These are phyloP conservation scores for Heterobasidion annosum DNA, from an alignment of 1,284 basidiomycete species.

Conservation along the genomic window DNA sequence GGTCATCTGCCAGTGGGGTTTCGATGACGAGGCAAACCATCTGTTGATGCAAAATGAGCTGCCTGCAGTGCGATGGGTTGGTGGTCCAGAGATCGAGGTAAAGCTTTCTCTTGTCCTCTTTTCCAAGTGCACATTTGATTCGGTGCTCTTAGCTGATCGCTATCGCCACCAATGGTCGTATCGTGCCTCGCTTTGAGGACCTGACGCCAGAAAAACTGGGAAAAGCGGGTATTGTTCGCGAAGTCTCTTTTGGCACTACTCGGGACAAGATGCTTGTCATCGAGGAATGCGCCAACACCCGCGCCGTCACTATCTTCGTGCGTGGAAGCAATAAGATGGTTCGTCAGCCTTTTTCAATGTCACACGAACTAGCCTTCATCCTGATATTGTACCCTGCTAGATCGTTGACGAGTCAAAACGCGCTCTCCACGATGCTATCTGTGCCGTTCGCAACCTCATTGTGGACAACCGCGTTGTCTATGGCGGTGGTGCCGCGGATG, in stretches of 20 bases:
- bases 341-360: constrained; percentile 12
- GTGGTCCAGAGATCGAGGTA: constrained; percentile 97
- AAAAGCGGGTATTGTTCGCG: constrained; percentile 86
- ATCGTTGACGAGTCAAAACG: constrained; percentile 99
- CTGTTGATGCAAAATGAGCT: constrained; percentile 95
- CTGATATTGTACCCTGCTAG: constrained; percentile 30
- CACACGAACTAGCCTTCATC: background rate
- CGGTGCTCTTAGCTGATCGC: constrained; percentile 70
- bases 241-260: constrained; percentile 94
- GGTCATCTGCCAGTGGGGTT: constrained; percentile 99
- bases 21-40: constrained; percentile 99
- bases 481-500: constrained; percentile 96
- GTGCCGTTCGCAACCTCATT: constrained; percentile 92
- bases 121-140: background rate
- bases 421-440: constrained; percentile 95
- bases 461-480: constrained; percentile 97
- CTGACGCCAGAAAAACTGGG: constrained; percentile 89
- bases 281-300: constrained; percentile 95
- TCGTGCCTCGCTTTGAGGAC: constrained; percentile 97
- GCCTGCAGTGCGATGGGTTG: constrained; percentile 98
- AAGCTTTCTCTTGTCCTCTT: constrained; percentile 7
- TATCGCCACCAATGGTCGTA: constrained; percentile 96
- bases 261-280: constrained; percentile 99
- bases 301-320: constrained; percentile 96
- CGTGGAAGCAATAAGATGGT: constrained; percentile 99